These are phyloP conservation scores for Solanum appendiculatum DNA, from an alignment of 257 asterid genomes.

Conservation along the genomic window DNA sequence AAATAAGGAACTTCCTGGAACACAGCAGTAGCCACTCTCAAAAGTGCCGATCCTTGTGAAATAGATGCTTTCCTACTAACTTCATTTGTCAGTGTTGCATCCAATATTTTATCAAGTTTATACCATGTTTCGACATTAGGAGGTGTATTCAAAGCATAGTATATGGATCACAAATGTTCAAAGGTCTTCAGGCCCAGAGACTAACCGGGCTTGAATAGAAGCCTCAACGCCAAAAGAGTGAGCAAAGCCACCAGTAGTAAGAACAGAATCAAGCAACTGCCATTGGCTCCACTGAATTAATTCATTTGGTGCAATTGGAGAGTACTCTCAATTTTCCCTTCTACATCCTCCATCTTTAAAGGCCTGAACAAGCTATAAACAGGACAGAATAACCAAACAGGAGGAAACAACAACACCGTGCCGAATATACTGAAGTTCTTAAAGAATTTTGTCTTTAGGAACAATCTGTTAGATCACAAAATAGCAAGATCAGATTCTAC, in stretches of 20 bases:
- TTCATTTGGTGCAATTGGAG: background rate
- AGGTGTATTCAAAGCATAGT: slow-evolving; percentile 30
- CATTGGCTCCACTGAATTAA: slow-evolving; percentile 73
- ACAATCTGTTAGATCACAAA: too few species aligned
- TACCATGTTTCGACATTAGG: slow-evolving; percentile 59
- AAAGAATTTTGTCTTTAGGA: background rate
- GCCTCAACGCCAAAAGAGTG: slow-evolving; percentile 96
- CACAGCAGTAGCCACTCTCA: slow-evolving; percentile 75
- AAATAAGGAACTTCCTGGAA: slow-evolving; percentile 51
- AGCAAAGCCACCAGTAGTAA: slow-evolving; percentile 97
- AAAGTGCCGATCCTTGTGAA: slow-evolving; percentile 81
- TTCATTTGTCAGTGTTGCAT: slow-evolving; percentile 76
- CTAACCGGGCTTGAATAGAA: slow-evolving; percentile 60
- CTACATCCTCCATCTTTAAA: background rate
- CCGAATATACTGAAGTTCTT: background rate
- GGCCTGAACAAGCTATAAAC: background rate
- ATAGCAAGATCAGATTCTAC: background rate
- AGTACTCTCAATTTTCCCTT: slow-evolving; percentile 6
- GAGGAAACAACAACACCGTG: background rate
- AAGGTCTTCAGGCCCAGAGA: slow-evolving; percentile 47
- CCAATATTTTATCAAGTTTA: slow-evolving; percentile 38
- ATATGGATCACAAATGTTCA: slow-evolving; percentile 34
- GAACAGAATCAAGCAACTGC: slow-evolving; percentile 86
- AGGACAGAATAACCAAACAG: background rate
- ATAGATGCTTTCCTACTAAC: slow-evolving; percentile 67